Evolutionary conservation across 768 basidiomycete genomes (phyloP), one percentile per base, ranked within the genome.

Genomic region (Podaxis carcinomalis): DNA sequence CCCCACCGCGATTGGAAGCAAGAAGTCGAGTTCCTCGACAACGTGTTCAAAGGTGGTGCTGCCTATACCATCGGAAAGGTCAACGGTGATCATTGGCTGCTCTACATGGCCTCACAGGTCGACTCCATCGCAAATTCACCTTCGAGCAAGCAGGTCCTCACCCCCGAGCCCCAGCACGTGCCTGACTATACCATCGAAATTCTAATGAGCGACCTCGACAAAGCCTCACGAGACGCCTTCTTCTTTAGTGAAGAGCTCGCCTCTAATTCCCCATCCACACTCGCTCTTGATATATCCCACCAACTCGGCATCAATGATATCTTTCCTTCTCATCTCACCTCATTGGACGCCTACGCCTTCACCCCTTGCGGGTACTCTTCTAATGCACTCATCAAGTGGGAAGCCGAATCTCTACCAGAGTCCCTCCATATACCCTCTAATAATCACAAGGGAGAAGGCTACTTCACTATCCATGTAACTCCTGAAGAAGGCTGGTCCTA

Each of bases 401-500:
- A 77, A 14, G 76, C 79, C 53, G 75, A 70, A 59, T 71, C 65
- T 25, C 58, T 70, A 46, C 64, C 70, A 56, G 51, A 67, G 51
- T 63, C 61, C 36, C 65, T 68, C 21, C 53, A 62, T 56, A 55
- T 61, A 37, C 40, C 60, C 28, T 46, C 63, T 36, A 23, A 35
- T 59, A 67, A 60, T 60, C 68, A 66, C 59, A 71, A 58, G 16
- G 85, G 86, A 14, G 97, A 98, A 73, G 93, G 96, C 40, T 99
- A 99, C 74, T 98, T 93, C 72, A 98, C 94, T 5, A 96, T 99
- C 59, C 97, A 99, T 72, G 96, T 98, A 62, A 99, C 97, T 0
- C 97, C 97, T 27, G 97, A 98, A 74, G 88, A 92, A 68, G 96
- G 92, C 59, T 98, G 94, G 91, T 97, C 95, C 50, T 99, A 97